Evolutionary conservation across 306 rosid genomes (phyloP), one percentile per base, ranked within the genome.

Genomic region (Astragalus membranaceus): DNA sequence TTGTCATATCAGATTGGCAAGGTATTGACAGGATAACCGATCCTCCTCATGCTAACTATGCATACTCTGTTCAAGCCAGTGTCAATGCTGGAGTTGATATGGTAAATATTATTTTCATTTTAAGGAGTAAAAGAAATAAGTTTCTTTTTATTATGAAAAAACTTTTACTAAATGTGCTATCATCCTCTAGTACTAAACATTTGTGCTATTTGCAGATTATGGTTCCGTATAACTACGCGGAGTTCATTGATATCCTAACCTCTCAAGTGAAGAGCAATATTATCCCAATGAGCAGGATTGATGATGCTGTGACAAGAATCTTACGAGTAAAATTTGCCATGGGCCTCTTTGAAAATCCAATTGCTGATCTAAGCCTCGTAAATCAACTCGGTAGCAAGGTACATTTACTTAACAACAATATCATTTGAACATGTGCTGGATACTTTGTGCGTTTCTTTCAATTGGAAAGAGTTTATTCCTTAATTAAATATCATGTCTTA

Each of bases 1-100:
- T 81, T 73, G 77, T 81, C 62, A 77, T 81, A 56, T 77, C 85
- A 50, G 85, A 81, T 51, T 81, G 81, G 78, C 74, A 77, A 65
- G 85, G 85, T 26, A 17, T 81, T 48, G 85, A 81, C 66, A 16
- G 82, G 39, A 81, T 81, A 30, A 81, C 85, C 14, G 47, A 65
- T 43, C 85, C 85, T 17, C 79, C 73, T 55, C 82, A 59, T 73
- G 76, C 79, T 41, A 81, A 81, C 67, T 81, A 81, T 67, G 54
- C 79, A 32, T 68, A 77, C 52, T 81, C 82, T n/a, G 67, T 81
- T 39, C 43, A 73, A 41, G 77, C 79, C 2, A 60, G 74, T 14
- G 64, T 81, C 17, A 73, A 52, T 46, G 82, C 85, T 73, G 85
- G 85, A 70, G 72, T 81, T 63, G 85, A 81, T 49, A 77, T 81